phyloP scores from a whole-genome alignment of 441 rosid genomes.

The Isatis lusitanica region DNA sequence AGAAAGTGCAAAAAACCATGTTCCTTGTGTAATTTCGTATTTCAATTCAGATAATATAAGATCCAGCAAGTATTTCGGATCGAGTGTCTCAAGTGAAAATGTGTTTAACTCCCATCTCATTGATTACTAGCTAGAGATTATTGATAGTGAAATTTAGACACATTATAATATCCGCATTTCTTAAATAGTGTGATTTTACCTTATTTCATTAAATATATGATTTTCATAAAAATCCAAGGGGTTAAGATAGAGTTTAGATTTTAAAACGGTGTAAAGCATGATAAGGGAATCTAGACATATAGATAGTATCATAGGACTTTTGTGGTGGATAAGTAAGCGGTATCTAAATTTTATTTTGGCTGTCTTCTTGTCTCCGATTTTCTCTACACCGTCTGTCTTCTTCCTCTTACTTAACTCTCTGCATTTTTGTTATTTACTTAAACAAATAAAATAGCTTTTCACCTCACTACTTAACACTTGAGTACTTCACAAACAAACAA shows the following conservation, averaged over 20 bases:
- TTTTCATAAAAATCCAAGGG: neutral
- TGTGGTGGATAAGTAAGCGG: constrained; percentile 33
- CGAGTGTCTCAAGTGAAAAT: neutral
- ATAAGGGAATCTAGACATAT: constrained; percentile 31
- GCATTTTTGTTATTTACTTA: constrained; percentile 23
- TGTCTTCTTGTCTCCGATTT: constrained; percentile 42
- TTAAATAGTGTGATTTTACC: constrained; percentile 16
- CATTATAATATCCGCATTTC: neutral
- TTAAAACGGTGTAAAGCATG: neutral
- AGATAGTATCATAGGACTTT: constrained; percentile 24
- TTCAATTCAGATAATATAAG: neutral
- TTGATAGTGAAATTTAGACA: neutral
- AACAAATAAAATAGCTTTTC: constrained; percentile 2
- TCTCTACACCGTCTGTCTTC: constrained; percentile 37
- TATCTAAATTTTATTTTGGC: constrained; percentile 33
- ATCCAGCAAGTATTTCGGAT: constrained; percentile 3
- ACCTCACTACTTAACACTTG: constrained; percentile 15
- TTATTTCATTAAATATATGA: neutral
- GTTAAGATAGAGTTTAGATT: neutral
- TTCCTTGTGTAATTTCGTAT: constrained; percentile 3
- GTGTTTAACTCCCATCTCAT: neutral
- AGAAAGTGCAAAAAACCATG: neutral
- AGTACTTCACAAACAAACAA: constrained; percentile 23
- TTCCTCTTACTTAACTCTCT: constrained; percentile 34
- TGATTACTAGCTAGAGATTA: neutral